Conservation (phyloP, 1,139 yeast genomes). For the Pichia sp. region DNA sequence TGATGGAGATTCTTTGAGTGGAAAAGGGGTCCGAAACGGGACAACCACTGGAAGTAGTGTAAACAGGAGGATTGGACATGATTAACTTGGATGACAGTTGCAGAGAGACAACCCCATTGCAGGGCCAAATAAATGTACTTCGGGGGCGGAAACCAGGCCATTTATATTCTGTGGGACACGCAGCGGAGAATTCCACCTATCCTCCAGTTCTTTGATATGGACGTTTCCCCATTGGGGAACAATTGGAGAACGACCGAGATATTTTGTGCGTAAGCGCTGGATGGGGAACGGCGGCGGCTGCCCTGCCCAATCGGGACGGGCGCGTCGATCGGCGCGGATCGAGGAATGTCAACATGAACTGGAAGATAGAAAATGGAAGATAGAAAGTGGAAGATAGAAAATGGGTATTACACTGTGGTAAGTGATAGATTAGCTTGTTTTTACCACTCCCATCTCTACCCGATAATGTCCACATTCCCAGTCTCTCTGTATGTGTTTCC, state of each 20-base stretch:
- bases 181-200: not conserved
- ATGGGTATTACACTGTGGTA: too few species aligned
- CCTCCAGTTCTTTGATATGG: not conserved
- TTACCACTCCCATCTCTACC: too few species aligned
- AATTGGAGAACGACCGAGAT: not conserved
- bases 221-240: not conserved
- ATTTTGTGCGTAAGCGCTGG: not conserved
- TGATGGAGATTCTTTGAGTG: slow-evolving; percentile 29
- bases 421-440: too few species aligned
- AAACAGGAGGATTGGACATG: slow-evolving; percentile 31
- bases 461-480: not conserved
- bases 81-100: not conserved
- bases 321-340: not conserved
- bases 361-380: not conserved
- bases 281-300: not conserved
- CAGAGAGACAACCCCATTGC: too few species aligned
- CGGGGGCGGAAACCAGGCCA: not conserved
- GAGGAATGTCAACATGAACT: not conserved
- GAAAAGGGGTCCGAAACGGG: slow-evolving; percentile 31
- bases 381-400: not conserved
- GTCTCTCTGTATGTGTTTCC: not conserved
- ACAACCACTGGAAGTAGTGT: slow-evolving; percentile 32
- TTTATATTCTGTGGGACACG: not conserved
- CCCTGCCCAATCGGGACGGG: not conserved
- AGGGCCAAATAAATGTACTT: too few species aligned